phyloP scores from a whole-genome alignment of 2,329 filamentous ascomycete genomes.

The Ilyonectria sp. region DNA sequence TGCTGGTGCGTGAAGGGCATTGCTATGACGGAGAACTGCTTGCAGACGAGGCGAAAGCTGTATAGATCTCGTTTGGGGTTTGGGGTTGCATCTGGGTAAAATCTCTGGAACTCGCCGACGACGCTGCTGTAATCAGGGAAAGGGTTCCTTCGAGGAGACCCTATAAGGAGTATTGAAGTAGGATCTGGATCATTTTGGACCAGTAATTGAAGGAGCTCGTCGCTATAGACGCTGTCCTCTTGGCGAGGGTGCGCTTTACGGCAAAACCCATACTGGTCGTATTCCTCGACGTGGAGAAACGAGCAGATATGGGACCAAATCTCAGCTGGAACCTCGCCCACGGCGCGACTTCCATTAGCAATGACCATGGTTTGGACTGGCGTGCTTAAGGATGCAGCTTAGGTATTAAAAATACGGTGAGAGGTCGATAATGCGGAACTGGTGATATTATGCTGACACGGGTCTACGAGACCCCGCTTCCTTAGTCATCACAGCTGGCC shows the following conservation, averaged over 20 bases:
- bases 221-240: background rate
- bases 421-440: background rate
- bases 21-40: background rate
- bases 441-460: background rate
- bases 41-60: background rate
- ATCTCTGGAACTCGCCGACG: background rate
- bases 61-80: background rate
- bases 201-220: background rate
- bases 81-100: background rate
- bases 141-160: background rate
- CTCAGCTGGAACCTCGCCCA: background rate
- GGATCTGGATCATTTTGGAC: background rate
- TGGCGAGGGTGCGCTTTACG: background rate
- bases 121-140: background rate
- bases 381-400: background rate
- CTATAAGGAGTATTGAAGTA: background rate
- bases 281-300: background rate
- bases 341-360: background rate
- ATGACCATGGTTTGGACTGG: background rate
- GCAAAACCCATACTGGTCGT: background rate
- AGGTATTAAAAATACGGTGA: background rate
- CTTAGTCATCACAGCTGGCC: too few species aligned
- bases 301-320: background rate
- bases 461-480: too few species aligned
- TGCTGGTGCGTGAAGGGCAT: background rate